Percentiles rank a stretch among this genome's conserved stretches.
Evolutionary conservation across 228 moss, liverwort and hornwort genomes (phyloP).

Genomic region (Sphagnum magellanicum): DNA sequence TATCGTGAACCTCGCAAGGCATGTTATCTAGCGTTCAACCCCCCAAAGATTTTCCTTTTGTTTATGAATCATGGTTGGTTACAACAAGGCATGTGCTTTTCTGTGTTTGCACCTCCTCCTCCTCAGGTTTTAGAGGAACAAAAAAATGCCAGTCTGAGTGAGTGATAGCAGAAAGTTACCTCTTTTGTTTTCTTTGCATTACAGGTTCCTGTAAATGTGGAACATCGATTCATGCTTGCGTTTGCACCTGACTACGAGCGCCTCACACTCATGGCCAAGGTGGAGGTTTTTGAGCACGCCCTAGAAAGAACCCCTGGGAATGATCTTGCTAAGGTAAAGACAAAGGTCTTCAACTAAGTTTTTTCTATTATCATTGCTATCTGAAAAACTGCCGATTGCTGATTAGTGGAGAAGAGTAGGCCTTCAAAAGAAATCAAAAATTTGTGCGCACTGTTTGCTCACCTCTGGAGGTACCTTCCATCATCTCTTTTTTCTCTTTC

Average conservation of each 20-base stretch:
- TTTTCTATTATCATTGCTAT: not conserved
- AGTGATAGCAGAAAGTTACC: not conserved
- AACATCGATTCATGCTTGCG: conserved; percentile 87
- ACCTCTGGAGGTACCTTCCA: not conserved
- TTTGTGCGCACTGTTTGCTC: not conserved
- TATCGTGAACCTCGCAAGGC: conserved; percentile 89
- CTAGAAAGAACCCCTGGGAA: conserved; percentile 76
- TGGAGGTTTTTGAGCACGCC: conserved; percentile 96
- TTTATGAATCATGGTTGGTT: too few relatives aligned
- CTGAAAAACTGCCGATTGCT: too few relatives aligned
- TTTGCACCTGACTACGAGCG: conserved; percentile 97
- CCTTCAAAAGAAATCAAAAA: too few relatives aligned
- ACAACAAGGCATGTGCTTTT: too few relatives aligned
- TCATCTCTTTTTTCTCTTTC: not conserved
- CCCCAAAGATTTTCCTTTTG: too few relatives aligned
- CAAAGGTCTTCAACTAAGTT: not conserved
- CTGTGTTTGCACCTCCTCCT: too few relatives aligned
- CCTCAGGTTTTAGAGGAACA: too few relatives aligned
- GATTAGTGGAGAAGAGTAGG: too few relatives aligned
- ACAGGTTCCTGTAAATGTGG: conserved; percentile 74
- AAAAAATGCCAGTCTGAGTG: not conserved
- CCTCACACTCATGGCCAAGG: conserved; percentile 93
- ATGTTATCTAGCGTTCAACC: not conserved
- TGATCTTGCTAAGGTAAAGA: conserved; percentile 81
- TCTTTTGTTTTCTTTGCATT: not conserved